Evolutionary conservation across 2,329 filamentous ascomycete genomes (phyloP).

Genomic region (Diaporthe velutina): DNA sequence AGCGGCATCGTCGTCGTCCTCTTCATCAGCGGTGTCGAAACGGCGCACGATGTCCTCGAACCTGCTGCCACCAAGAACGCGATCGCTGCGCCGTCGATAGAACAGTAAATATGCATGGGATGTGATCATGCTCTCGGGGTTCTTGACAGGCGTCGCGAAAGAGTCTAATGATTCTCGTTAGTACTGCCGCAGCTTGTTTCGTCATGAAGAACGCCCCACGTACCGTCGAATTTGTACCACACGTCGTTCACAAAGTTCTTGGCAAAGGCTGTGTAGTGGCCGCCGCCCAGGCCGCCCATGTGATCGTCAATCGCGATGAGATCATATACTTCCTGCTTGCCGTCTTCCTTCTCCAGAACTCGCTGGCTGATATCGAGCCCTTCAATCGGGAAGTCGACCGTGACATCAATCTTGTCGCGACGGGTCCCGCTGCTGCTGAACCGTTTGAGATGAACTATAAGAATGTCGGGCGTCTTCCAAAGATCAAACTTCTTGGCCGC

Average conservation of each 20-base stretch:
- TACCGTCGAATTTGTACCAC: conserved; percentile 99
- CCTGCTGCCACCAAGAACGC: conserved; percentile 82
- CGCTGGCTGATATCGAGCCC: conserved; percentile 85
- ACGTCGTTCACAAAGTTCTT: conserved; percentile 90
- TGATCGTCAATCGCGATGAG: conserved; percentile 97
- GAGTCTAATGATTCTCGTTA: conserved; percentile 71
- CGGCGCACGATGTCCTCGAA: conserved; percentile 76
- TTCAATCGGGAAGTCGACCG: conserved; percentile 92
- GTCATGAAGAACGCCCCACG: conserved; percentile 48
- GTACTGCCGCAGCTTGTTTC: neutral
- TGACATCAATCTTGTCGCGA: conserved; percentile 90
- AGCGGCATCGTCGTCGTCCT: conserved; percentile 36
- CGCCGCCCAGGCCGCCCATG: conserved; percentile 91
- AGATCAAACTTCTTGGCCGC: conserved; percentile 97
- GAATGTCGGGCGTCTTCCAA: conserved; percentile 95
- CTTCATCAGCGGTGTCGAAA: conserved; percentile 19
- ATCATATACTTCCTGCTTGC: conserved; percentile 89
- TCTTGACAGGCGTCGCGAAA: conserved; percentile 72
- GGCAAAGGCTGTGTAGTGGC: conserved; percentile 95
- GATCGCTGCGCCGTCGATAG: conserved; percentile 86
- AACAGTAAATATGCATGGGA: conserved; percentile 91
- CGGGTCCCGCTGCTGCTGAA: conserved; percentile 88
- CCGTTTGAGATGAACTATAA: conserved; percentile 94
- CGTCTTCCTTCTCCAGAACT: conserved; percentile 83
- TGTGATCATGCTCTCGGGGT: conserved; percentile 76